A percentile compares a stretch with the other conserved stretches of the same genome.
Conservation (phyloP, 2,329 filamentous ascomycete genomes). For the Aspergillus luchuensis region DNA sequence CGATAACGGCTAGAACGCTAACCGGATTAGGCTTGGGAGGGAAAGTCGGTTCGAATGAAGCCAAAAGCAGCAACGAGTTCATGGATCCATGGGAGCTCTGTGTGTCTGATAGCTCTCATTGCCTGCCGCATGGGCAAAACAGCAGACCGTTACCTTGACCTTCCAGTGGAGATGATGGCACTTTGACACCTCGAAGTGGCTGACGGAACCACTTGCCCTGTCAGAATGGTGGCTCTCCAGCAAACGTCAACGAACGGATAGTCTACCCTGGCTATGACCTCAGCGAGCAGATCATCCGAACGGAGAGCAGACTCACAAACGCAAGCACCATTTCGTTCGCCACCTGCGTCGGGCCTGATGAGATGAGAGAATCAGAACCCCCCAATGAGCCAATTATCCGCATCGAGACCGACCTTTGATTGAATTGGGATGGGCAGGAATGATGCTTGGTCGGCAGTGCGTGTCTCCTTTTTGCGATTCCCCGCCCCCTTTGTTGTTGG, state of each 20-base stretch:
- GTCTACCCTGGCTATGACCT: conserved; percentile 5
- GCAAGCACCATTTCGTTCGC: background rate
- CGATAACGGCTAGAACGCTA: conserved; percentile 2
- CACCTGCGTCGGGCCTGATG: background rate
- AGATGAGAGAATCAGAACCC: background rate
- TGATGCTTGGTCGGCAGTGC: background rate
- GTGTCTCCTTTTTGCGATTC: background rate
- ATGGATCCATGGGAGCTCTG: background rate
- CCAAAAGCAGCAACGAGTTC: background rate
- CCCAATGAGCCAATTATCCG: background rate
- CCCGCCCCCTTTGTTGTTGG: conserved; percentile 1
- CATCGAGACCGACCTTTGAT: background rate
- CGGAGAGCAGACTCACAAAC: background rate
- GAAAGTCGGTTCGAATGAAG: background rate
- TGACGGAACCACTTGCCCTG: background rate
- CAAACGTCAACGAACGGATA: background rate
- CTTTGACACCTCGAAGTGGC: conserved; percentile 1
- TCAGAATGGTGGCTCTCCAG: background rate
- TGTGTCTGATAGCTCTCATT: background rate
- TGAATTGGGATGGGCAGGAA: background rate
- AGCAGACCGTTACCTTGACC: background rate
- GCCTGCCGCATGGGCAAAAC: background rate
- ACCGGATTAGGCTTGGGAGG: background rate
- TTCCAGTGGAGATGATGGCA: background rate
- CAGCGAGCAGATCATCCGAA: conserved; percentile 10